These are phyloP conservation scores for Alternaria triticimaculans DNA, from an alignment of 2,329 filamentous ascomycete species.

Conservation along the genomic window DNA sequence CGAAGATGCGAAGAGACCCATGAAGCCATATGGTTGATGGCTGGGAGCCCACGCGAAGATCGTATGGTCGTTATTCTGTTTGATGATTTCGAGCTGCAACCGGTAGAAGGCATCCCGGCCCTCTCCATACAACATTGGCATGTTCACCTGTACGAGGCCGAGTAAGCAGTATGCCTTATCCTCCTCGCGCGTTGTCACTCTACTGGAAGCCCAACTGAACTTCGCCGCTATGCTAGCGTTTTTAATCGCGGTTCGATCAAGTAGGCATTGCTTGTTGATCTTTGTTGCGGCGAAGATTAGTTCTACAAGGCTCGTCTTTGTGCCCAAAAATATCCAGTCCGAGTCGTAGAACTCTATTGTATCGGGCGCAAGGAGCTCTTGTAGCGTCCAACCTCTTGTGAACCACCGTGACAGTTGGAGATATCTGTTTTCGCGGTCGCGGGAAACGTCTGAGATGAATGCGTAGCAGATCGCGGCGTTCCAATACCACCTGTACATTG, in stretches of 20 bases:
- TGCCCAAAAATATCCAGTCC: neutral
- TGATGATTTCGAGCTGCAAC: neutral
- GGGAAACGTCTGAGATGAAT: neutral
- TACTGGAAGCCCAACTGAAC: neutral
- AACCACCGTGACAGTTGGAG: neutral
- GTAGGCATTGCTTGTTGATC: neutral
- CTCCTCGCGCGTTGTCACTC: neutral
- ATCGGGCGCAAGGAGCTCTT: neutral
- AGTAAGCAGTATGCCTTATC: neutral
- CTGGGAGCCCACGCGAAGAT: neutral
- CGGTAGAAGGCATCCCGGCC: neutral
- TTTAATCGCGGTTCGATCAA: neutral
- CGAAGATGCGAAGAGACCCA: neutral
- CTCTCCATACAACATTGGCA: neutral
- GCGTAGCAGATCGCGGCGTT: neutral
- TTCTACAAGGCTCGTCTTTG: no score
- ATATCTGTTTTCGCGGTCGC: neutral
- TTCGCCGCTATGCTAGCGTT: neutral
- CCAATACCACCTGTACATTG: neutral
- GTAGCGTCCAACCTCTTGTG: neutral
- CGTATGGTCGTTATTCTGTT: neutral
- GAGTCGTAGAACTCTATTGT: neutral
- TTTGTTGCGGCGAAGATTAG: accelerated
- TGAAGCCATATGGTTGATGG: neutral
- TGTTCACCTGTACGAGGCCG: neutral